Evolutionary conservation across 257 asterid species (phyloP), one percentile per base, ranked within the genome.

Genomic region (Cynanchum wilfordii): DNA sequence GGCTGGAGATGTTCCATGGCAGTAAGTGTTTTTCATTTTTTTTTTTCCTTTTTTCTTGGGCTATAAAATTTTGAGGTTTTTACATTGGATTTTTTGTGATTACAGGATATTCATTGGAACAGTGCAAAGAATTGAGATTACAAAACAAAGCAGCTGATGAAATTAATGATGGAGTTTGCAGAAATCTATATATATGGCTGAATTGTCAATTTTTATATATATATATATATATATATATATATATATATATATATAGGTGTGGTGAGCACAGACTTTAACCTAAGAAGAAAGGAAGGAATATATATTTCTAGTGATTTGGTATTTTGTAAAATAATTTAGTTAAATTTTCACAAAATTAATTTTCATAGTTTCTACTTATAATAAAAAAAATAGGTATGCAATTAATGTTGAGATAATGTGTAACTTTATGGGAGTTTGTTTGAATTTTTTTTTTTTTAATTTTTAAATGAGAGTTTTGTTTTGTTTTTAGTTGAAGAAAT

Each of bases 1-100:
- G 16, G 86, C 82, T 9, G 92, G 91, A 72, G 89, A 86, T 78
- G 87, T 82, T 70, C 90, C 91, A 47, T 86, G 95, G 91, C 79
- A 79, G 91, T 88, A 76, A 50, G 89, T 67, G 60, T 44, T 12
- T 40, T 15, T 12, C 10, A 1, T 77, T 0, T 7, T 52, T 12
- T 50, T 27, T 13, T 25, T 3, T 77, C 0, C 6, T 40, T 40
- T 40, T 8, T 8, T 2, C 40, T 57, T 57, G 64, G 38, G 65
- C 8, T 10, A 8, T 55, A 20, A 25, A 47, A 45, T 68, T n/a
- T 49, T 27, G 72, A 68, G 42, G 47, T 42, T 42, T 10, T 42
- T 7, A 42, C 47, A 42, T 33, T 3, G 50, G n/a, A 50, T 65
- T 7, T 13, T 70, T 20, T 54, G 22, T 54, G 22, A 20, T 51